Conservation (phyloP, 1,139 yeast species). For the Torulaspora pretoriensis region DNA sequence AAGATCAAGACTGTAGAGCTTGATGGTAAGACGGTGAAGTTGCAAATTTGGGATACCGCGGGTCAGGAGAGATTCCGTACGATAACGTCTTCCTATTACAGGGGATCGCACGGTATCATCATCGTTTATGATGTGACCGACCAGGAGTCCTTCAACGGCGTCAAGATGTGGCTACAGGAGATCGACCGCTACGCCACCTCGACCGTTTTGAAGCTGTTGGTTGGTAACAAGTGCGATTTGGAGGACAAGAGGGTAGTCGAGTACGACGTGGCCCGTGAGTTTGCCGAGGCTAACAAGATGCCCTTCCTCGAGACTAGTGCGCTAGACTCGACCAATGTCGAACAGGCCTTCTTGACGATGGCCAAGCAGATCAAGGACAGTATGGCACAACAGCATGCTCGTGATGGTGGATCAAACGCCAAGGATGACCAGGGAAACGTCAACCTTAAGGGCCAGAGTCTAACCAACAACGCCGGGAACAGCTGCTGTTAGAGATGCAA, state of each 20-base stretch:
- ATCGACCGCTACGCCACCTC: constrained; percentile 98
- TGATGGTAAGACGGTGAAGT: constrained; percentile 94
- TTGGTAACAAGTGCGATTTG: constrained; percentile 95
- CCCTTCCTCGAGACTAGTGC: constrained; percentile 98
- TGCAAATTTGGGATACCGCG: constrained; percentile 99
- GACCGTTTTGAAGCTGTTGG: constrained; percentile 91
- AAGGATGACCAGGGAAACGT: constrained; percentile 62
- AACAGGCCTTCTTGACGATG: constrained; percentile 98
- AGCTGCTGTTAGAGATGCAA: constrained; percentile 52
- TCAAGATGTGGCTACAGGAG: constrained; percentile 98
- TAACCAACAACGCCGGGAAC: constrained; percentile 61
- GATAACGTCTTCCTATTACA: constrained; percentile 93
- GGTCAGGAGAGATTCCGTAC: constrained; percentile 98
- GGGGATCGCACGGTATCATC: constrained; percentile 98
- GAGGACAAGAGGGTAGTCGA: constrained; percentile 94
- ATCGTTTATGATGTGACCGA: constrained; percentile 98
- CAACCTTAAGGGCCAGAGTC: constrained; percentile 84
- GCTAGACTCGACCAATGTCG: constrained; percentile 90
- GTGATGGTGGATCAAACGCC: constrained; percentile 37
- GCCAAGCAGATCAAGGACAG: constrained; percentile 97
- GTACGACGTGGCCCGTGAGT: constrained; percentile 94
- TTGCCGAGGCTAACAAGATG: constrained; percentile 92
- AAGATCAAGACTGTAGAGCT: constrained; percentile 95
- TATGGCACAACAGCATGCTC: constrained; percentile 62
- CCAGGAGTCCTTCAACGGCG: constrained; percentile 95